Evolutionary conservation across 192 early-diverging fungal species (phyloP).

Genomic region (Coemansia sp.): DNA sequence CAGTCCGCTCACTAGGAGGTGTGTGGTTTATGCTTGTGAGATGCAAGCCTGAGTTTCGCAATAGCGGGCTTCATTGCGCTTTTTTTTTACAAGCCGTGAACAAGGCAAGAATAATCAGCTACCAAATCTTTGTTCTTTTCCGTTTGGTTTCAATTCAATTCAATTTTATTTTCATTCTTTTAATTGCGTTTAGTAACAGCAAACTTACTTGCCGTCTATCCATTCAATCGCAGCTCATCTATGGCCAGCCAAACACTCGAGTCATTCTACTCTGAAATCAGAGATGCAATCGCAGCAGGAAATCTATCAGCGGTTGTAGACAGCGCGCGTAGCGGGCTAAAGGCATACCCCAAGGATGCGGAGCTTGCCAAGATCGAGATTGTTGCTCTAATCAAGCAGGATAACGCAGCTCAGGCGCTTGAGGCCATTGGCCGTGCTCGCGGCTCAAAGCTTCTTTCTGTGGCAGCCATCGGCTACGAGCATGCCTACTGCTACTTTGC

Average conservation of each 20-base stretch:
- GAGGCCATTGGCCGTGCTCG: constrained; percentile 21
- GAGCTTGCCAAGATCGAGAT: constrained; percentile 41
- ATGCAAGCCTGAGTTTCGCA: no score
- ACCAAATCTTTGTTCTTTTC: background rate
- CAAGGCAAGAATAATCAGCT: no score
- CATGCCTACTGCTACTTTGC: constrained; percentile 42
- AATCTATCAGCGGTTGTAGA: constrained; percentile 17
- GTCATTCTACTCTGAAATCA: constrained; percentile 26
- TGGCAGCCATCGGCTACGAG: constrained; percentile 23
- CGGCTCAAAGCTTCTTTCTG: constrained; percentile 8
- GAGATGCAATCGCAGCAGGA: constrained; percentile 15
- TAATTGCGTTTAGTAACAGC: no score
- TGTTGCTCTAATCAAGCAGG: constrained; percentile 41
- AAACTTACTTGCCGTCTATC: no score
- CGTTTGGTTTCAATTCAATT: background rate
- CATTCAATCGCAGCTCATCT: no score
- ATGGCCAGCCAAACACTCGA: constrained; percentile 22
- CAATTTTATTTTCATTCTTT: background rate
- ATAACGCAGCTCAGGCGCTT: constrained; percentile 24
- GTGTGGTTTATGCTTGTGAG: no score
- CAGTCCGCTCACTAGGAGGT: background rate
- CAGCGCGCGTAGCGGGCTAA: constrained; percentile 20
- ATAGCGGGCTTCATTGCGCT: no score
- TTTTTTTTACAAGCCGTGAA: no score
- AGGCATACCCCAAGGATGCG: constrained; percentile 19